Conservation (phyloP, 1,284 basidiomycete genomes). For the Ustilago hordei region DNA sequence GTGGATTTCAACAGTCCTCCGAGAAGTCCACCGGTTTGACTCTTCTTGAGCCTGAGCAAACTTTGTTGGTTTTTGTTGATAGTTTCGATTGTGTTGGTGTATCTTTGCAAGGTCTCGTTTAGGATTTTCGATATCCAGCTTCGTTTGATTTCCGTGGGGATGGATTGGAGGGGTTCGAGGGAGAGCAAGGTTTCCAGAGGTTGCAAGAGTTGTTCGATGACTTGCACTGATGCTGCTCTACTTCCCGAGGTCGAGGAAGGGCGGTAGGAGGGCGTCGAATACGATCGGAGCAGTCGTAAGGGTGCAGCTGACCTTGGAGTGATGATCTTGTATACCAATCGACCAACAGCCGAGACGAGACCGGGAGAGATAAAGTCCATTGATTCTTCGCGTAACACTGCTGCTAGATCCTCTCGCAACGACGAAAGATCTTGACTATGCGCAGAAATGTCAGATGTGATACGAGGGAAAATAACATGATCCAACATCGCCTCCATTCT, state of each 20-base stretch:
- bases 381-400: conserved; percentile 22
- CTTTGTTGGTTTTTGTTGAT: conserved; percentile 65
- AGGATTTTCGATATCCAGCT: conserved; percentile 39
- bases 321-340: conserved; percentile 73
- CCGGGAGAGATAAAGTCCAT: conserved; percentile 30
- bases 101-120: conserved; percentile 32
- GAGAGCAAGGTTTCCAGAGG: conserved; percentile 29
- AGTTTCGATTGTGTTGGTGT: conserved; percentile 53
- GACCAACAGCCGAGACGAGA: conserved; percentile 11
- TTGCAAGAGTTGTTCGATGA: conserved; percentile 28
- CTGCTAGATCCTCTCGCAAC: conserved; percentile 14
- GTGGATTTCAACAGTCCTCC: conserved; percentile 22
- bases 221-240: conserved; percentile 13
- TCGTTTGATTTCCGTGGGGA: conserved; percentile 1
- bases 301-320: conserved; percentile 84
- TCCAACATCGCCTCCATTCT: conserved; percentile 13
- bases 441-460: neutral
- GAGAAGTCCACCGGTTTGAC: conserved; percentile 13
- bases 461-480: conserved; percentile 4
- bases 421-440: neutral
- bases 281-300: conserved; percentile 85
- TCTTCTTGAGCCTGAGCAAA: conserved; percentile 61
- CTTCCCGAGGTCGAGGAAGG: conserved; percentile 71
- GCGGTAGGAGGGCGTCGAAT: conserved; percentile 82
- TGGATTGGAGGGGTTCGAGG: neutral